phyloP scores from a whole-genome alignment of 2,329 filamentous ascomycete genomes.

The Fusarium annulatum region DNA sequence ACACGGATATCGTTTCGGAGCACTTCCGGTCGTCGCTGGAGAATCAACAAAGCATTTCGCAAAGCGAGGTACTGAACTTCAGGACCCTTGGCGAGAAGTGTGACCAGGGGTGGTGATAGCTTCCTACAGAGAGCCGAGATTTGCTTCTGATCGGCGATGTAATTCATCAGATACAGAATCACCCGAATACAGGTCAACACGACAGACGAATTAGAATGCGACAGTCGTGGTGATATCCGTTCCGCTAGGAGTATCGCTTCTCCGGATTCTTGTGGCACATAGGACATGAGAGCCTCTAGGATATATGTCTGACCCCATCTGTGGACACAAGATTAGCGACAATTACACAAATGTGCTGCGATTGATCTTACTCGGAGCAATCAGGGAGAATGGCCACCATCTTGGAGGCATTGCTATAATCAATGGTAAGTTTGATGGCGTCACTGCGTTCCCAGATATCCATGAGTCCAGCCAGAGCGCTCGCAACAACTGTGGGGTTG shows the following conservation, averaged over 20 bases:
- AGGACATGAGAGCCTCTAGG: conserved; percentile 96
- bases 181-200: conserved; percentile 96
- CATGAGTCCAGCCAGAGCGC: conserved; percentile 88
- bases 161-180: conserved; percentile 98
- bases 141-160: conserved; percentile 91
- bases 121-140: conserved; percentile 89
- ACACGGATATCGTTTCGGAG: conserved; percentile 96
- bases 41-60: conserved; percentile 90
- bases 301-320: conserved; percentile 99
- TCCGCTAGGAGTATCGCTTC: conserved; percentile 93
- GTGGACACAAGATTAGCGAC: conserved; percentile 28
- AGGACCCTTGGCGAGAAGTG: conserved; percentile 91
- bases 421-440: conserved; percentile 96
- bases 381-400: conserved; percentile 96
- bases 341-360: not conserved
- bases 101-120: conserved; percentile 93
- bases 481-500: conserved; percentile 97
- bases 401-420: conserved; percentile 97
- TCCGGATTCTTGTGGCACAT: conserved; percentile 89
- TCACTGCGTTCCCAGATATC: conserved; percentile 99
- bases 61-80: conserved; percentile 98
- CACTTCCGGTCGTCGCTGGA: conserved; percentile 93
- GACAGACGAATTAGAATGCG: conserved; percentile 96
- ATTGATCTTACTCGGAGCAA: conserved; percentile 86
- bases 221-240: conserved; percentile 92